Percentiles rank a stretch among this genome's conserved stretches.
Evolutionary conservation across 2,329 filamentous ascomycete species (phyloP).

Genomic region (Trichoderma hamatum): DNA sequence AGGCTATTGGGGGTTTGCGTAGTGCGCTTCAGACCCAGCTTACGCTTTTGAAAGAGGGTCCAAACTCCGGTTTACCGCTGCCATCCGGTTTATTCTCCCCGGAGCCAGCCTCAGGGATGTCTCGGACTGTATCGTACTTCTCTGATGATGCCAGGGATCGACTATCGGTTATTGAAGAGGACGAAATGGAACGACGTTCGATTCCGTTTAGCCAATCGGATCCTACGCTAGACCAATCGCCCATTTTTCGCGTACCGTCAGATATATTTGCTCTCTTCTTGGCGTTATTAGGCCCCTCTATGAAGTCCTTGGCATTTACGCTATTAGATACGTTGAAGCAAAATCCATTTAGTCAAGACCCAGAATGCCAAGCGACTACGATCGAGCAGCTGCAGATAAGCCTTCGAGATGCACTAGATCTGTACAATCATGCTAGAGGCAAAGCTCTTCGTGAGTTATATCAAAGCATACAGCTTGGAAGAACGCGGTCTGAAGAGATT

Average conservation of each 20-base stretch:
- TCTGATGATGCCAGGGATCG: constrained; percentile 48
- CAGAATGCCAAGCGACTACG: constrained; percentile 69
- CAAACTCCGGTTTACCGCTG: constrained; percentile 30
- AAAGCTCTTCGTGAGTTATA: constrained; percentile 81
- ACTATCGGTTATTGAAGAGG: constrained; percentile 66
- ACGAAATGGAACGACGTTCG: constrained; percentile 49
- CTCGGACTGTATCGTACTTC: constrained; percentile 37
- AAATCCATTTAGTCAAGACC: constrained; percentile 73
- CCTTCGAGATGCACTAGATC: constrained; percentile 73
- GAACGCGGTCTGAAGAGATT: constrained; percentile 69
- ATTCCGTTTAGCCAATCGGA: constrained; percentile 37
- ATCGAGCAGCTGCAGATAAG: constrained; percentile 81
- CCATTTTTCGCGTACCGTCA: constrained; percentile 62
- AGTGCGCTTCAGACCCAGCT: constrained; percentile 92
- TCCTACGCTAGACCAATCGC: constrained; percentile 35
- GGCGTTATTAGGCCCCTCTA: constrained; percentile 82
- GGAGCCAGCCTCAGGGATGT: constrained; percentile 32
- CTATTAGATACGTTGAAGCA: constrained; percentile 86
- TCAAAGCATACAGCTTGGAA: constrained; percentile 72
- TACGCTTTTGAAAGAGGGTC: constrained; percentile 70
- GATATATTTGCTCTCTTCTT: constrained; percentile 96
- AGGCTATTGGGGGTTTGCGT: constrained; percentile 86
- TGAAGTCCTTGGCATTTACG: constrained; percentile 94
- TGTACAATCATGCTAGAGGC: constrained; percentile 77
- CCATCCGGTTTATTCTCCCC: constrained; percentile 30